Evolutionary conservation across 2,329 filamentous ascomycete species (phyloP), one percentile per base, ranked within the genome.

Genomic region (Exophiala dermatitidis): DNA sequence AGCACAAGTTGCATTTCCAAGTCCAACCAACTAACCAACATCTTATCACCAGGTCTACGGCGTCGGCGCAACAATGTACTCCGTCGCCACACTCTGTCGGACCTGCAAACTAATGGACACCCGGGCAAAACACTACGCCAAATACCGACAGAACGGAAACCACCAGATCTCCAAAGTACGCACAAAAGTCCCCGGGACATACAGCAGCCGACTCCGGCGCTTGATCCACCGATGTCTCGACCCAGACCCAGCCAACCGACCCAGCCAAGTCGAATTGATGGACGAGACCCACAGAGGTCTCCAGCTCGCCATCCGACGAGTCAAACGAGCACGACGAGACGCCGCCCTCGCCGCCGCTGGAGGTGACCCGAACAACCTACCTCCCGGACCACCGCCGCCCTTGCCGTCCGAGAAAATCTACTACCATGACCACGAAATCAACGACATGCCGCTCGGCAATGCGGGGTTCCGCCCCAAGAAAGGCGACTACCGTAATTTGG

Each of bases 361-460:
- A 4, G 33, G 38, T 2, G 32, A 37, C 29, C 31, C 8, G 5
- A 29, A 52, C 36, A 34, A 26, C 6, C 19, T 12, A 5, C 30
- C 42, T 10, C 31, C 38, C 36, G 42, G 19, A 12, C 19, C 29
- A 5, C 30, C 42, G 6, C 31, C 38, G n/a, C 42, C 41, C 7
- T 33, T 34, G 32, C 32, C 33, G 42, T 10, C 31, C 4, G 26
- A 19, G 9, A 59, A 53, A 30, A 43, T 61, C 12, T 60, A 53
- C 54, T 61, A 45, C 37, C 38, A 38, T 6, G 59, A 50, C 37
- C 46, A 58, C 36, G 57, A 60, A 32, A 60, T 61, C 45, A 58
- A 60, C 47, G 26, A 58, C 47, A 56, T 59, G 51, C 50, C 57
- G 2, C 32, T 45, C 5, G 54, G 54, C 1, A 38, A 60, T 45